Percentiles rank a stretch among this genome's conserved stretches.
phyloP scores from a whole-genome alignment of 148 eudicot genomes.

The Camellia sinensis region DNA sequence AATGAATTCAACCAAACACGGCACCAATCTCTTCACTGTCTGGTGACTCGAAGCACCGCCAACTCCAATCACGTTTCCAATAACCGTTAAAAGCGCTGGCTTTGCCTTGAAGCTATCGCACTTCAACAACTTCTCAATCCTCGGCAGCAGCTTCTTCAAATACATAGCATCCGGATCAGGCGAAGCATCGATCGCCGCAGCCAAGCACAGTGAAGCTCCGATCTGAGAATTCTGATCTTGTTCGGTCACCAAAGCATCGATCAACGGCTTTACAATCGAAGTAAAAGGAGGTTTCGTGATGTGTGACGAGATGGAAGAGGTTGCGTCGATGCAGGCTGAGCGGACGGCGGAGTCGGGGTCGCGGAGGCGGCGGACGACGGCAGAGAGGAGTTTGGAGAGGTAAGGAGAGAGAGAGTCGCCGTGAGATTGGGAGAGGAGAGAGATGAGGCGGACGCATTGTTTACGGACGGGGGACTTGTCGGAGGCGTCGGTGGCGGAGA shows the following conservation, averaged over 20 bases:
- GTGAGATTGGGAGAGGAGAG: conserved; percentile 53
- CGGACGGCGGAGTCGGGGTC: conserved; percentile 75
- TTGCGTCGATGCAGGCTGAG: conserved; percentile 45
- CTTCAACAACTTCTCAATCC: conserved; percentile 51
- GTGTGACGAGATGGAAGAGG: conserved; percentile 37
- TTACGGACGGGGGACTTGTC: conserved; percentile 64
- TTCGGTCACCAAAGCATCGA: conserved; percentile 71
- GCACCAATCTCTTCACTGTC: conserved; percentile 52
- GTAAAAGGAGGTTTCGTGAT: conserved; percentile 49
- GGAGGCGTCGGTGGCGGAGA: conserved; percentile 77
- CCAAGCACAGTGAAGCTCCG: conserved; percentile 72
- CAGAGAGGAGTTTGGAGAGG: conserved; percentile 64
- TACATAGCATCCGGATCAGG: conserved; percentile 40
- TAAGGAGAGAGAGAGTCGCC: conserved; percentile 51
- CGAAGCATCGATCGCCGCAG: conserved; percentile 59
- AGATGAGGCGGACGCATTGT: conserved; percentile 58
- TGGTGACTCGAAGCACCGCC: conserved; percentile 43
- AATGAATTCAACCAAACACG: conserved; percentile 52
- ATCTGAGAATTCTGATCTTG: conserved; percentile 67
- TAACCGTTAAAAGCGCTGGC: conserved; percentile 47
- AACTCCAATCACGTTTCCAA: conserved; percentile 56
- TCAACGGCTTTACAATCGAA: conserved; percentile 47
- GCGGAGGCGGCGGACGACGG: conserved; percentile 63
- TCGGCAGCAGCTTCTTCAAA: conserved; percentile 31
- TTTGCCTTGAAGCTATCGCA: conserved; percentile 72